A percentile compares a stretch with the other conserved stretches of the same genome.
Conservation (phyloP, 352 stramenopile species). For the Aphanomyces stellatus region DNA sequence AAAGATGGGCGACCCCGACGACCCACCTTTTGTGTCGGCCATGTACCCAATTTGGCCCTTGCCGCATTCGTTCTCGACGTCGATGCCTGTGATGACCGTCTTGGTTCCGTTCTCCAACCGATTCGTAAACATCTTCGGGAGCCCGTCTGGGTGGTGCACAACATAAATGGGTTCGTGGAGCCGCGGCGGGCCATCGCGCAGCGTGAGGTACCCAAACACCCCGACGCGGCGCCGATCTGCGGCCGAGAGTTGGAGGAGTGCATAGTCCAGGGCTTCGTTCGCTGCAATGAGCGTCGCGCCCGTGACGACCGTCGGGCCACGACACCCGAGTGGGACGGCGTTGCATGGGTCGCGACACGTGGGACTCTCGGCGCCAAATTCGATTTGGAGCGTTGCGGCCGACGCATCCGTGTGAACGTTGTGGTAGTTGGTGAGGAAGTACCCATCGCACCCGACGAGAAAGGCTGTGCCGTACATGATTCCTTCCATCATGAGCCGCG, state of each 20-base stretch:
- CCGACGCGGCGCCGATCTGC: background rate
- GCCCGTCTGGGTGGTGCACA: background rate
- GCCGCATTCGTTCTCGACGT: constrained; percentile 23
- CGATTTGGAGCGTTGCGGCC: constrained; percentile 31
- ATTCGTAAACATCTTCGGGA: background rate
- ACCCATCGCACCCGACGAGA: background rate
- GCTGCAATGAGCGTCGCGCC: constrained; percentile 33
- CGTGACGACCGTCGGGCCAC: constrained; percentile 33
- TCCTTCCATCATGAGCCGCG: background rate
- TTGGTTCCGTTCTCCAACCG: background rate
- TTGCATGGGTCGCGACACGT: constrained; percentile 18
- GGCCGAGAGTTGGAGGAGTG: constrained; percentile 33
- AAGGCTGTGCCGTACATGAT: constrained; percentile 2
- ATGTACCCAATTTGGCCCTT: constrained; percentile 30
- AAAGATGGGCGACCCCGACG: constrained; percentile 23
- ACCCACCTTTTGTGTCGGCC: constrained; percentile 28
- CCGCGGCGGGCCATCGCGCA: background rate
- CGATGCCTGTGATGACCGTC: constrained; percentile 7
- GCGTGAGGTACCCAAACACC: background rate
- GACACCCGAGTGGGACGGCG: constrained; percentile 25
- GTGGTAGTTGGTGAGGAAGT: constrained; percentile 50
- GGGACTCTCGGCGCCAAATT: constrained; percentile 45
- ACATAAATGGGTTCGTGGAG: constrained; percentile 6
- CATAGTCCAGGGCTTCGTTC: constrained; percentile 46
- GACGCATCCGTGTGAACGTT: constrained; percentile 35